phyloP scores from a whole-genome alignment of 768 basidiomycete genomes.

The Termitomyces sp. region DNA sequence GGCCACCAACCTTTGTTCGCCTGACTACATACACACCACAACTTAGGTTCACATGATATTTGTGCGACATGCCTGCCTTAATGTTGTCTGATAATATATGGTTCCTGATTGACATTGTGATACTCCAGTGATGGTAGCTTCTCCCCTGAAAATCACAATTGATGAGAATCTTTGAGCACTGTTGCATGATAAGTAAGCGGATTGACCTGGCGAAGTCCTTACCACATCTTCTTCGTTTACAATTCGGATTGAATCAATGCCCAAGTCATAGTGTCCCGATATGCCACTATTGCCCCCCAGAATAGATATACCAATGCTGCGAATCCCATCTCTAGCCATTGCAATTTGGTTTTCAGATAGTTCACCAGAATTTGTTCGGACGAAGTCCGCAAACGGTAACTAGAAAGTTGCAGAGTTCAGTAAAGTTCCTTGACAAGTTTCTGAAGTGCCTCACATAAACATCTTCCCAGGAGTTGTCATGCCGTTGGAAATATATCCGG shows the following conservation, averaged over 20 bases:
- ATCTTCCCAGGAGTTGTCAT: constrained; percentile 73
- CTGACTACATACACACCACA: not conserved
- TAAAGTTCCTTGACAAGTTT: not conserved
- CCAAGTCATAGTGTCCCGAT: constrained; percentile 75
- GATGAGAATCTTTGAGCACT: not conserved
- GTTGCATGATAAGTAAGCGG: not conserved
- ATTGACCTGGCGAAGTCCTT: constrained; percentile 21
- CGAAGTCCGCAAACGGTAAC: constrained; percentile 79
- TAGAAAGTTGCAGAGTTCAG: constrained; percentile 22
- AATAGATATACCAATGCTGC: constrained; percentile 82
- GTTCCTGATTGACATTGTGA: not conserved
- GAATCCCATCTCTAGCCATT: constrained; percentile 72
- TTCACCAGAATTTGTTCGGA: constrained; percentile 70
- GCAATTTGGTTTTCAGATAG: constrained; percentile 61
- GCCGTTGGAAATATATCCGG: constrained; percentile 69
- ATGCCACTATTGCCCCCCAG: constrained; percentile 78
- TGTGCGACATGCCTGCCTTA: not conserved
- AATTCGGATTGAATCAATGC: constrained; percentile 75
- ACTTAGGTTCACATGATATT: not conserved
- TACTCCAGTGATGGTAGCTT: constrained; percentile 6
- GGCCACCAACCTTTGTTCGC: not conserved
- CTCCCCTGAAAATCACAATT: constrained; percentile 5
- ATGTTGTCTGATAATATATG: not conserved
- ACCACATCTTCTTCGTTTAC: constrained; percentile 67
- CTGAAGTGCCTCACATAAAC: constrained; percentile 53